These are phyloP conservation scores for Chloroidium sp. DNA, from an alignment of 163 green algal genomes.

Conservation along the genomic window DNA sequence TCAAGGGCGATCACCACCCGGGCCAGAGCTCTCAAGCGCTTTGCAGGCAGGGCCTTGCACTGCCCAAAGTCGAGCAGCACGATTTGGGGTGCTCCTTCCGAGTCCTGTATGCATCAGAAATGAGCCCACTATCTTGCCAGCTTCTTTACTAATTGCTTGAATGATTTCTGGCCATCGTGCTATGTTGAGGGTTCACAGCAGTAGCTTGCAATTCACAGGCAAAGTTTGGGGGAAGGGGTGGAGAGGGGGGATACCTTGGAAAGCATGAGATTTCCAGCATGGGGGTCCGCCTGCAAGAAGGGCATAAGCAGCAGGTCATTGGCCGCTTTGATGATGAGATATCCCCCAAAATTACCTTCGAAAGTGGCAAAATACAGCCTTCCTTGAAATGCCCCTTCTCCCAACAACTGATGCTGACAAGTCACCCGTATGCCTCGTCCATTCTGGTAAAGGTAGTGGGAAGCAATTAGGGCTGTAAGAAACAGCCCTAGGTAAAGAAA, in stretches of 20 bases:
- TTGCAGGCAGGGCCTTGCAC: constrained; percentile 14
- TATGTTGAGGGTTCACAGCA: no score
- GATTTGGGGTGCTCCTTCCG: neutral
- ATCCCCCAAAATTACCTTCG: neutral
- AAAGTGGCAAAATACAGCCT: no score
- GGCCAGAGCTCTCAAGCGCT: constrained; percentile 13
- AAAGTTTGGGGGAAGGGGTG: neutral
- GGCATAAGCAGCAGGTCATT: neutral
- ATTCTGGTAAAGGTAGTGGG: no score
- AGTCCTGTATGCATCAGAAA: no score
- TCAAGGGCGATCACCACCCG: constrained; percentile 36
- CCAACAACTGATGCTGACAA: no score
- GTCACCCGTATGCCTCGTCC: no score
- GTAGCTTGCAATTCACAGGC: no score
- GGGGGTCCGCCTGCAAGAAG: constrained; percentile 36
- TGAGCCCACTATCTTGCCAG: no score
- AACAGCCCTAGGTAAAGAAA: neutral
- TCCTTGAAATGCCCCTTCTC: no score
- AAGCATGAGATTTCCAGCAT: constrained; percentile 42
- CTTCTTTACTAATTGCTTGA: no score
- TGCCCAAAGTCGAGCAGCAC: constrained; percentile 45
- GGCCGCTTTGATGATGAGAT: neutral
- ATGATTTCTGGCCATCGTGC: no score
- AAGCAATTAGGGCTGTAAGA: neutral
- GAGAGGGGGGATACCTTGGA: neutral